A percentile compares a stretch with the other conserved stretches of the same genome.
These are phyloP conservation scores for Tolypocladium album DNA, from an alignment of 2,329 filamentous ascomycete species.

Conservation along the genomic window DNA sequence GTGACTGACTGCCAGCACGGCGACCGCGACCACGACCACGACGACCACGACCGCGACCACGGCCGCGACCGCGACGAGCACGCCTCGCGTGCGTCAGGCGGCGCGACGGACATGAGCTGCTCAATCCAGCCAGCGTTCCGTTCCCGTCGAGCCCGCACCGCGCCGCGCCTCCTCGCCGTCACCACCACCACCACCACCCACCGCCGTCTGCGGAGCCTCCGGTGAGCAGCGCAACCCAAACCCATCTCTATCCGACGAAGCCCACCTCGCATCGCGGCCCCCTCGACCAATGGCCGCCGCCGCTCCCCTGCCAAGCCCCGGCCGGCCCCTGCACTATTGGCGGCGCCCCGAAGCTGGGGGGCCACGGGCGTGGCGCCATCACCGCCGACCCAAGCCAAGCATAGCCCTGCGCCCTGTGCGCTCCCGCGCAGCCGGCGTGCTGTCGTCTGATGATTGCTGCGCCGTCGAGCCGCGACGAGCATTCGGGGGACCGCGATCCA, in stretches of 20 bases:
- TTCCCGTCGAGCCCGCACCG: not conserved
- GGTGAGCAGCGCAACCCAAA: not conserved
- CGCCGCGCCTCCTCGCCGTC: not conserved
- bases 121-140: too few species aligned
- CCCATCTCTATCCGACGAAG: not conserved
- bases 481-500: too few species aligned
- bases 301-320: constrained; percentile 3
- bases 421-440: too few species aligned
- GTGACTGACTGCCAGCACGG: too few species aligned
- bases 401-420: too few species aligned
- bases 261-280: too few species aligned
- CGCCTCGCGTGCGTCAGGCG: too few species aligned
- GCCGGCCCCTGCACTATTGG: not conserved
- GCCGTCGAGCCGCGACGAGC: too few species aligned
- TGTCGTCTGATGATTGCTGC: not conserved
- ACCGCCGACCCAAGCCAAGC: not conserved
- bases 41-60: too few species aligned
- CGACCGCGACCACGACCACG: too few species aligned
- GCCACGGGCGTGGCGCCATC: not conserved
- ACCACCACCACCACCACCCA: not conserved
- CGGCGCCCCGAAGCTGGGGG: not conserved
- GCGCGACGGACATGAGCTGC: too few species aligned
- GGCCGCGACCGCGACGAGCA: too few species aligned
- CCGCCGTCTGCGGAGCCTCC: not conserved
- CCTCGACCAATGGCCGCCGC: not conserved